Evolutionary conservation across 2,329 filamentous ascomycete genomes (phyloP), one percentile per base, ranked within the genome.

Genomic region (Sporothrix brasiliensis): DNA sequence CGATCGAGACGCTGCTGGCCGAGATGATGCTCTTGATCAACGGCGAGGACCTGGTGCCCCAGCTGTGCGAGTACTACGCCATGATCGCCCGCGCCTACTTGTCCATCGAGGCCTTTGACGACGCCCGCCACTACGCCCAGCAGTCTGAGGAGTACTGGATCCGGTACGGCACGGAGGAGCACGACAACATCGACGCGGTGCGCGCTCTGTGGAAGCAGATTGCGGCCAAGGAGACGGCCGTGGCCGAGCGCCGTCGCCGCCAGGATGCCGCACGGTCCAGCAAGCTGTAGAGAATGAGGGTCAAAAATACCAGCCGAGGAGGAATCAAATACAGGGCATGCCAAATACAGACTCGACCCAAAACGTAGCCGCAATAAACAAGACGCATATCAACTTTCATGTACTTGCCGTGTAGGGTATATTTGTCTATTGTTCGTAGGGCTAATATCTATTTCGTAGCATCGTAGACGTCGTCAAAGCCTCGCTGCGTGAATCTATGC

Each of bases 51-150:
- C 73, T 77, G 10, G 69, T 73, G 41, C 74, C 75, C 13, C 76
- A 77, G 72, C 71, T 77, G 50, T 75, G 76, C 56, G 74, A 75
- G 70, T 77, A 76, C 71, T 74, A 76, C 53, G 70, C 73, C 63
- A 70, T 74, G 4, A 72, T 76, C 30, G 75, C 76, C 5, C 72
- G 72, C 6, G 76, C 75, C 11, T 77, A 75, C 67, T 30, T 72
- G 39, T 53, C 30, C 34, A 63, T 71, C 5, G 68, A 70, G n/a
- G 53, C 67, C 41, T 61, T 49, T 47, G 66, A 67, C 10, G 66
- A 60, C 16, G 70, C 70, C n/a, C 63, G 70, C 16, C 47, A 70
- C 49, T 69, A 71, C 24, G 50, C 50, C 27, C 49, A 52, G 34
- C 68, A 72, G 67, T 75, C 74, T 68, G 69, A 74, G 69, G 54